Conservation (phyloP, 495 filamentous ascomycete species). For the Recurvomyces mirabilis region DNA sequence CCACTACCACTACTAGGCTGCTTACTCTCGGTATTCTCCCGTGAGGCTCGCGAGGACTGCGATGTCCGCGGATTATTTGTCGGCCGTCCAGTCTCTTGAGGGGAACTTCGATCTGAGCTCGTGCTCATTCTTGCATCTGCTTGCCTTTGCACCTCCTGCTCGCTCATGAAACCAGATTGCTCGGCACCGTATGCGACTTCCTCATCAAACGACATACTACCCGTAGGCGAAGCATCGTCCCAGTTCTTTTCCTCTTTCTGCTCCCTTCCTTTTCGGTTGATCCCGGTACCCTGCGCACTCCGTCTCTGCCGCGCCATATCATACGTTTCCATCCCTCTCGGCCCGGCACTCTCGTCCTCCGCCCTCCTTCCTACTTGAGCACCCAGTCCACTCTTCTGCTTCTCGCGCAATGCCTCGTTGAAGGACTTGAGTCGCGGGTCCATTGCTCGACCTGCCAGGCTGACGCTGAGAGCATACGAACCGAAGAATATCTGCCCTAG, state of each 20-base stretch:
- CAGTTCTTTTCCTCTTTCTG: no score
- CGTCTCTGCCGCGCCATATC: conserved; percentile 21
- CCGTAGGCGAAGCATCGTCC: conserved; percentile 21
- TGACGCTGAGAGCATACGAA: conserved; percentile 9
- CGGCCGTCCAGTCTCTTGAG: background rate
- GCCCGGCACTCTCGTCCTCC: conserved; percentile 3
- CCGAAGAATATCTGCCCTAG: conserved; percentile 18
- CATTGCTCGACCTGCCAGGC: conserved; percentile 1
- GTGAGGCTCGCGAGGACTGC: background rate
- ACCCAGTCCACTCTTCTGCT: background rate
- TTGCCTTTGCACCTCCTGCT: conserved; percentile 12
- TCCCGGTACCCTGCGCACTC: conserved; percentile 3
- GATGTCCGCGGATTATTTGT: background rate
- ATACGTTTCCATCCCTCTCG: conserved; percentile 11
- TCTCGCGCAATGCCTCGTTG: conserved; percentile 13
- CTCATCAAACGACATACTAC: conserved; percentile 11
- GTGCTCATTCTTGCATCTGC: background rate
- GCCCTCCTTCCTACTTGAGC: background rate
- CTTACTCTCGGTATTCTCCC: background rate
- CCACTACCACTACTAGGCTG: background rate
- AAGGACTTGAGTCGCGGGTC: conserved; percentile 25
- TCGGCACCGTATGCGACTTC: conserved; percentile 1
- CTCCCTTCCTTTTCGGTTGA: background rate
- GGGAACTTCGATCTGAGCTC: background rate
- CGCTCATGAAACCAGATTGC: conserved; percentile 12